Evolutionary conservation across 2,329 filamentous ascomycete genomes (phyloP), one percentile per base, ranked within the genome.

Genomic region (Tolypocladium tropicale): DNA sequence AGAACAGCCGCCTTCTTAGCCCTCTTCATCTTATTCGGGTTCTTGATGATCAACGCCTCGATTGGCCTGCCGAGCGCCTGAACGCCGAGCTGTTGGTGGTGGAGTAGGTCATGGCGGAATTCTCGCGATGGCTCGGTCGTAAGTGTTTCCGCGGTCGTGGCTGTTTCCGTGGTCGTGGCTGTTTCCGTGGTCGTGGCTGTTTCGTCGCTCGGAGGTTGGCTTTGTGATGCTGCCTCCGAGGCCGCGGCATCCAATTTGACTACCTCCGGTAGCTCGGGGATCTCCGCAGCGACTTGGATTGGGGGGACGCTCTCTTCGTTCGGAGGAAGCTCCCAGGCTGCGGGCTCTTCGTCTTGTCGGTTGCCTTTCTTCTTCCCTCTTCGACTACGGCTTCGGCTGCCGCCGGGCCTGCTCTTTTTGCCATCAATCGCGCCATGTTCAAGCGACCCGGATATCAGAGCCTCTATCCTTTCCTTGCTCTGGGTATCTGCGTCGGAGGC

Each of bases 31-130:
- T 61, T 63, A 25, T 72, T 68, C 9, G 71, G 69, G 48, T 73
- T 72, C 28, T 70, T 68, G 53, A 82, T 68, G 37, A 83, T 69
- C 50, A 83, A 74, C 28, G 76, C 76, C 18, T 75, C 69, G 14
- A 74, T 73, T 2, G 65, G 66, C 34, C 64, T 56, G 23, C 73
- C 73, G 4, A 75, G 67, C 1, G 71, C 69, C 4, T 63, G 60
- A 18, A 70, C 62, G 1, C 65, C 66, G 6, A 75, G 58, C 30
- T 61, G 57, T n/a, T 65, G 60, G 28, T 68, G 64, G 4, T 63
- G 62, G 1, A 72, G 52, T 16, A 71, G 63, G 4, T 57, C 57
- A 55, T 71, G 61, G 7, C 57, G 60, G 16, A 68, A 62, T 18
- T n/a, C 25, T 18, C 36, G 10, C 6, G 14, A 34, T 6, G 30